phyloP scores from a whole-genome alignment of 2,329 filamentous ascomycete genomes.

The Emmonsiellopsis sp. region DNA sequence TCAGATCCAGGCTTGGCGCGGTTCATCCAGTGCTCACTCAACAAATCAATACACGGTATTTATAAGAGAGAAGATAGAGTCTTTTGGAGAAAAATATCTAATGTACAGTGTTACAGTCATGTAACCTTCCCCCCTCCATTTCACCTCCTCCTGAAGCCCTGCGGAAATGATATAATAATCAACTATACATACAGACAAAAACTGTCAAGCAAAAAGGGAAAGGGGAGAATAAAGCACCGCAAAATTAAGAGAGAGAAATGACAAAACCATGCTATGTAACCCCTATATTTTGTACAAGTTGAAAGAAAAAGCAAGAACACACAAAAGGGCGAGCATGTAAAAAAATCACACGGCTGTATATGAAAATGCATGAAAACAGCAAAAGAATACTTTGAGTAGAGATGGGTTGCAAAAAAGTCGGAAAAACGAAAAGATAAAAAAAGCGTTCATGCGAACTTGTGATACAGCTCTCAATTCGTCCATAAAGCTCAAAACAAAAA shows the following conservation, averaged over 20 bases:
- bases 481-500: too few species aligned
- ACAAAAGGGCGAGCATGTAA: too few species aligned
- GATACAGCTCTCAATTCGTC: too few species aligned
- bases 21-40: not conserved
- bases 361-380: too few species aligned
- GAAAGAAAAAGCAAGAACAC: conserved; percentile 12
- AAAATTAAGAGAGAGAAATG: conserved; percentile 20
- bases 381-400: too few species aligned
- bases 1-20: too few species aligned
- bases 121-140: not conserved
- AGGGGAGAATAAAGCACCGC: conserved; percentile 13
- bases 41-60: not conserved
- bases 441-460: too few species aligned
- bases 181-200: conserved; percentile 13
- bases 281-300: conserved; percentile 11
- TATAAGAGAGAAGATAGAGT: not conserved
- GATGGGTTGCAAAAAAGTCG: too few species aligned
- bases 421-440: too few species aligned
- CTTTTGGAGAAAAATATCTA: not conserved
- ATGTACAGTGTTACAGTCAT: not conserved
- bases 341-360: too few species aligned
- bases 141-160: not conserved
- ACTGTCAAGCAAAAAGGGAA: conserved; percentile 12
- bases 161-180: not conserved
- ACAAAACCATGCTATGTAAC: conserved; percentile 23